phyloP scores from a whole-genome alignment of 345 rosid species.

The Limnanthes douglasii region DNA sequence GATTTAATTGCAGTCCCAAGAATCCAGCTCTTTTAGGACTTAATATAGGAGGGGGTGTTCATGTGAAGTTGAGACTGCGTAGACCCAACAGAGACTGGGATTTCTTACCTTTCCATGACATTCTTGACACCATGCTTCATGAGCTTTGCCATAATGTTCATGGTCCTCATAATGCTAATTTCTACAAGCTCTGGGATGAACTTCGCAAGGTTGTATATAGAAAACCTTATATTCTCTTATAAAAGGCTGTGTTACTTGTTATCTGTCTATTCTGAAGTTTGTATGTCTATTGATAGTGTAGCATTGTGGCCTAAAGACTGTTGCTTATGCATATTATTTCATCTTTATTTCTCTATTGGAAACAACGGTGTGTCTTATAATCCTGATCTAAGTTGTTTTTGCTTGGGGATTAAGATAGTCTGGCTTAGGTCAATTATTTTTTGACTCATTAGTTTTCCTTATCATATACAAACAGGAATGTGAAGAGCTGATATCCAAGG shows the following conservation, averaged over 20 bases:
- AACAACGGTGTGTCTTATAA: not conserved
- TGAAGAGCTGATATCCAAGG: slow-evolving; percentile 62
- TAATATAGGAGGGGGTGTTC: slow-evolving; percentile 56
- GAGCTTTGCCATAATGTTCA: slow-evolving; percentile 84
- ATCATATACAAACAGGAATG: slow-evolving; percentile 40
- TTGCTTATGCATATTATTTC: too few relatives aligned
- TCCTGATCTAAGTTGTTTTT: not conserved
- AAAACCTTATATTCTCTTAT: too few relatives aligned
- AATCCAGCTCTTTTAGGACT: slow-evolving; percentile 59
- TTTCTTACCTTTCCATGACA: slow-evolving; percentile 49
- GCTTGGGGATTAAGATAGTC: not conserved
- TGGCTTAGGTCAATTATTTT: not conserved
- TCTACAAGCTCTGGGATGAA: slow-evolving; percentile 93
- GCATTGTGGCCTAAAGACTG: too few relatives aligned
- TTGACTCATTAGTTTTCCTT: not conserved
- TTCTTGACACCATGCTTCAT: slow-evolving; percentile 93
- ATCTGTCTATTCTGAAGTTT: too few relatives aligned
- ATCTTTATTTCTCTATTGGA: not conserved
- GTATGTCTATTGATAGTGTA: too few relatives aligned
- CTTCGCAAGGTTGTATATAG: slow-evolving; percentile 79
- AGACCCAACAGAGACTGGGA: slow-evolving; percentile 45
- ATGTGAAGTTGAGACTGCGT: slow-evolving; percentile 71
- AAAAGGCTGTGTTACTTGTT: too few relatives aligned
- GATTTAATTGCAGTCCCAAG: slow-evolving; percentile 33
- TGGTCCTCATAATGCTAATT: slow-evolving; percentile 74